Base-by-base conservation (phyloP, 2,329 filamentous ascomycete genomes). In the Ophiosphaerella herpotricha region DNA sequence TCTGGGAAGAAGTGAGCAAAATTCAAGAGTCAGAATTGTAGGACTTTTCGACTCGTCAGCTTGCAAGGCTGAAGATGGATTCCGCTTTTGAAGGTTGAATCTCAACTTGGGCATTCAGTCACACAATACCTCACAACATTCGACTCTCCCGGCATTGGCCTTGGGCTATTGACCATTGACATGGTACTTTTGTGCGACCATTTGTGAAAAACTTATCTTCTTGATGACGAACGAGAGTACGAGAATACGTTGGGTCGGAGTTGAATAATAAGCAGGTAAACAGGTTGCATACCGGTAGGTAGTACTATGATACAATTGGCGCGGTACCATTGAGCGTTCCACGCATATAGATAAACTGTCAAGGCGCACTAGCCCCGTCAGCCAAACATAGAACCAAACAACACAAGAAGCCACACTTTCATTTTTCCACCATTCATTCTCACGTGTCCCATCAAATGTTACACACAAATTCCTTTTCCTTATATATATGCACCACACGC, bases 1-100 rank as follows among this genome's bases (percentile, higher is more conserved):
- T 66, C 9, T 66, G 63, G 63, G 56, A 66, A 31, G 53, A 60
- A 35, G 63, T 66, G 23, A 56, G 40, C 26, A 54, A 51, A 39
- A 55, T 64, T 7, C 58, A 65, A 50, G 56, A 64, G 33, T 35
- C 46, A 35, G 56, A 62, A 43, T 47, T 64, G 52, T 66, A 66
- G 61, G 54, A 55, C 39, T 14, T 40, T 42, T 45, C 54, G 33
- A 24, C 45, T 40, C 46, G 41, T 11, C 37, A 34, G 32, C 39
- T 57, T 40, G 50, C 40, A 13, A 23, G 32, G 29, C 36, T 43
- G 16, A 42, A 37, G 24, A 33, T 48, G 45, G 11, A 43, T 12
- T 40, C 36, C 38, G 31, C 42, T 26, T 21, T 26, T 39, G 18
- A 35, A 21, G 26, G 11, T 29, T 29, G 26, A 29, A 29, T 21